Conservation (phyloP, 768 basidiomycete genomes). For the Kwoniella europaea region DNA sequence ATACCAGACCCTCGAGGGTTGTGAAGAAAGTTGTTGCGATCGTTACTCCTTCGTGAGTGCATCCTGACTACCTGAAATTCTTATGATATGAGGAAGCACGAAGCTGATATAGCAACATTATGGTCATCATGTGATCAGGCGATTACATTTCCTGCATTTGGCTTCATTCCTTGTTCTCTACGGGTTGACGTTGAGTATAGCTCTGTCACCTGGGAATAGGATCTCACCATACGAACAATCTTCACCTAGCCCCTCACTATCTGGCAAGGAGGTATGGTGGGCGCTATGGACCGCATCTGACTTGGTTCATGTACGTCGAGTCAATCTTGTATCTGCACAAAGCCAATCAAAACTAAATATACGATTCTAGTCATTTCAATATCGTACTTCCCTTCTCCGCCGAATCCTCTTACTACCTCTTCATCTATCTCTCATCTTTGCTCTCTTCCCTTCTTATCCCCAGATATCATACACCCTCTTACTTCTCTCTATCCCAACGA, state of each 20-base stretch:
- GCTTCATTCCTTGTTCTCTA: conserved; percentile 29
- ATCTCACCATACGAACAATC: conserved; percentile 22
- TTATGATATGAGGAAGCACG: neutral
- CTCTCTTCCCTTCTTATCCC: conserved; percentile 1
- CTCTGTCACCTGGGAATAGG: conserved; percentile 24
- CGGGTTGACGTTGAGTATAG: conserved; percentile 23
- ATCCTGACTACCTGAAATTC: neutral
- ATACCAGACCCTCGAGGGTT: neutral
- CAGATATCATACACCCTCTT: conserved; percentile 25
- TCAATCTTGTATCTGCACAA: no score
- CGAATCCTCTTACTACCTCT: conserved; percentile 23
- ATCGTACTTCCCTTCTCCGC: conserved; percentile 3
- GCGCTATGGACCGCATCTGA: conserved; percentile 12
- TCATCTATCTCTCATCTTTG: conserved; percentile 14
- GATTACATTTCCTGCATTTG: conserved; percentile 31
- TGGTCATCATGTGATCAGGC: conserved; percentile 2
- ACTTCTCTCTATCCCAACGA: conserved; percentile 34
- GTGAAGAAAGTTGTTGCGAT: neutral
- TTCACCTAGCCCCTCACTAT: no score
- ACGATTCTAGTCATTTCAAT: conserved; percentile 6
- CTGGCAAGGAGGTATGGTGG: conserved; percentile 23
- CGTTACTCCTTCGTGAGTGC: conserved; percentile 7
- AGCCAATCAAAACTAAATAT: neutral
- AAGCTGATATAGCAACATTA: neutral
- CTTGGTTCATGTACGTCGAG: conserved; percentile 13